Percentiles rank a stretch among this genome's conserved stretches.
Conservation (phyloP, 1,139 yeast species). For the Saccharomyces hybrid region DNA sequence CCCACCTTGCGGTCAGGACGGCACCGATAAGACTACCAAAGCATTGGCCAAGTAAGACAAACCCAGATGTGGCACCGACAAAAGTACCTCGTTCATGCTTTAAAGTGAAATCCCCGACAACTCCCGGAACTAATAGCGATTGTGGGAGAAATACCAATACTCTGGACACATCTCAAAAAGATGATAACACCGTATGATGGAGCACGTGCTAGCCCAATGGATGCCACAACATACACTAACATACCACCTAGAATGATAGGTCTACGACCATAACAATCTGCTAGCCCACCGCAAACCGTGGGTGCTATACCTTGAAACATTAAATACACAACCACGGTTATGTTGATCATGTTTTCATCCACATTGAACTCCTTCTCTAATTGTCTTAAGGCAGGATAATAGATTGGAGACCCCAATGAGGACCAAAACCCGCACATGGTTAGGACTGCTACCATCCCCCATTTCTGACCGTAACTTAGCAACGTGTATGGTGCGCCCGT, state of each 20-base stretch:
- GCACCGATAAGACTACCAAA: constrained; percentile 75
- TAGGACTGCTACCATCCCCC: constrained; percentile 28
- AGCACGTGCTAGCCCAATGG: constrained; percentile 53
- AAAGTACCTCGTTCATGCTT: constrained; percentile 57
- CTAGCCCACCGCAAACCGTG: constrained; percentile 41
- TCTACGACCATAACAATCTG: constrained; percentile 62
- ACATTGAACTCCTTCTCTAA: constrained; percentile 48
- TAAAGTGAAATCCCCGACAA: constrained; percentile 60
- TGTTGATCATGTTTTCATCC: constrained; percentile 49
- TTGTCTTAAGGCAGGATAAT: constrained; percentile 31
- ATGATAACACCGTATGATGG: constrained; percentile 47
- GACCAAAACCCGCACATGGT: constrained; percentile 33
- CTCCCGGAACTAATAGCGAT: constrained; percentile 63
- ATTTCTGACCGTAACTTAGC: constrained; percentile 23
- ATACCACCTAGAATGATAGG: constrained; percentile 54
- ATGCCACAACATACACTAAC: constrained; percentile 46
- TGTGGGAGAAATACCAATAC: constrained; percentile 63
- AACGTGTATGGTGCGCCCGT: constrained; percentile 20
- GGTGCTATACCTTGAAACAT: constrained; percentile 69
- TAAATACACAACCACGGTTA: constrained; percentile 65
- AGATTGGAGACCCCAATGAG: constrained; percentile 31
- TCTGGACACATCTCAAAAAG: constrained; percentile 57
- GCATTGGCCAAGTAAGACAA: constrained; percentile 64
- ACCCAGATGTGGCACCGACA: constrained; percentile 57
- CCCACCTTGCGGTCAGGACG: constrained; percentile 48